These are phyloP conservation scores for Penicillium cosmopolitanum DNA, from an alignment of 495 filamentous ascomycete genomes.

Conservation along the genomic window DNA sequence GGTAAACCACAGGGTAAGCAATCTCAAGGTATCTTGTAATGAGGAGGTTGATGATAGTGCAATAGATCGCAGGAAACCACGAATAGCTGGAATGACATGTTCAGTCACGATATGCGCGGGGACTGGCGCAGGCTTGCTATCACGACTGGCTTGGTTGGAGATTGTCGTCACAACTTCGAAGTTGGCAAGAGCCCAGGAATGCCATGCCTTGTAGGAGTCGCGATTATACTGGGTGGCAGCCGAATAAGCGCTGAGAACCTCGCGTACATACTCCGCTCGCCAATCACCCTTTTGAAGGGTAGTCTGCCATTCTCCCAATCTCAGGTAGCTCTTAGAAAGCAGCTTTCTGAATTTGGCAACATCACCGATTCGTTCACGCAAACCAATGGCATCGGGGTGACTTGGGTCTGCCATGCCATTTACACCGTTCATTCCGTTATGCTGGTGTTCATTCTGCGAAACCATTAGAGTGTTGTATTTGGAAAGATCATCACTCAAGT, in stretches of 20 bases:
- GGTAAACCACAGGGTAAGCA: slow-evolving; percentile 94
- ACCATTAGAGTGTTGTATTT: slow-evolving; percentile 58
- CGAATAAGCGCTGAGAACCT: slow-evolving; percentile 81
- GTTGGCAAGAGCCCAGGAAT: slow-evolving; percentile 98
- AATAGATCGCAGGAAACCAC: slow-evolving; percentile 95
- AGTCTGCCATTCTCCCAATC: slow-evolving; percentile 95
- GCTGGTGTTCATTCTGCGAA: slow-evolving; percentile 44
- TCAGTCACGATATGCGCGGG: slow-evolving; percentile 70
- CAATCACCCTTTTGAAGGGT: slow-evolving; percentile 81
- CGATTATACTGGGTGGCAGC: slow-evolving; percentile 90
- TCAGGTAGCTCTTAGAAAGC: slow-evolving; percentile 91
- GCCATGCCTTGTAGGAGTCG: slow-evolving; percentile 98
- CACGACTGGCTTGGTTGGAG: slow-evolving; percentile 61
- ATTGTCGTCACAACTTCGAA: slow-evolving; percentile 94
- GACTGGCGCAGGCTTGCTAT: slow-evolving; percentile 50
- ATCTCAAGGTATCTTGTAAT: slow-evolving; percentile 88
- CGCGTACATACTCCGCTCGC: slow-evolving; percentile 68
- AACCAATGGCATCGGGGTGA: slow-evolving; percentile 38
- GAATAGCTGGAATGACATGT: slow-evolving; percentile 91
- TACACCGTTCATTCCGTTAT: slow-evolving; percentile 58
- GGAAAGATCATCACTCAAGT: slow-evolving; percentile 75
- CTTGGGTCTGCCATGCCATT: slow-evolving; percentile 60
- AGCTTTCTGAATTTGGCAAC: slow-evolving; percentile 62
- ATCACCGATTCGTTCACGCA: slow-evolving; percentile 49
- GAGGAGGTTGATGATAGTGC: slow-evolving; percentile 88